Base-by-base conservation (phyloP, 805 yeast species). In the Saturnispora ahearnii region DNA sequence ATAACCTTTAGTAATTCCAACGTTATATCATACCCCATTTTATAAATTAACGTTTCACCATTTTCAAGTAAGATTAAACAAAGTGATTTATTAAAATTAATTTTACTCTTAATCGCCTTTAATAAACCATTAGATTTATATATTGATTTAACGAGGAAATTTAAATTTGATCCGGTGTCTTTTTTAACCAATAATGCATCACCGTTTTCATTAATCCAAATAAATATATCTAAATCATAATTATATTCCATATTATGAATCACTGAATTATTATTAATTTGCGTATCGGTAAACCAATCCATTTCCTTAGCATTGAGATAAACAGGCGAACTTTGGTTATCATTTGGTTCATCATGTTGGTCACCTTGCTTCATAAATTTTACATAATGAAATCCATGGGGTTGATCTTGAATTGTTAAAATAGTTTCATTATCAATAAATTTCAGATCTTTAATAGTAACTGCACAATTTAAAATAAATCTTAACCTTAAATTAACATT, bases 81-180 rank as follows among this genome's bases (percentile, higher is more conserved):
- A 30, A 70, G 53, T 45, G 72, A 69, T 53, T 72, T 70, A 13
- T 69, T 58, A 13, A 69, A 65, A 50, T 75, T 76, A 28, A 73
- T 66, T 13, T 69, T 62, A 9, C 70, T 59, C 24, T 58, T 56
- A 28, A 45, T 52, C 24, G 57, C 63, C 37, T 52, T 47, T 5
- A n/a, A n/a, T 11, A 37, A 28, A 1, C 21, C 44, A 4, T 52
- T 5, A 41, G 30, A 15, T 32, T 56, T 53, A 46, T 63, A 64
- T 1, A 66, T 51, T 28, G 52, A 44, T 11, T 49, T 51, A 5
- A 66, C 69, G 5, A 48, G 38, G 22, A 67, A 57, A 15, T 57
- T 53, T 6, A 57, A 45, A 34, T 54, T 53, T 1, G 45, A 13
- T 4, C 31, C 24, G 5, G 42, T 42, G 5, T 21, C 31, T 6